Evolutionary conservation across 2,329 filamentous ascomycete species (phyloP).

Genomic region (Claviceps africana): DNA sequence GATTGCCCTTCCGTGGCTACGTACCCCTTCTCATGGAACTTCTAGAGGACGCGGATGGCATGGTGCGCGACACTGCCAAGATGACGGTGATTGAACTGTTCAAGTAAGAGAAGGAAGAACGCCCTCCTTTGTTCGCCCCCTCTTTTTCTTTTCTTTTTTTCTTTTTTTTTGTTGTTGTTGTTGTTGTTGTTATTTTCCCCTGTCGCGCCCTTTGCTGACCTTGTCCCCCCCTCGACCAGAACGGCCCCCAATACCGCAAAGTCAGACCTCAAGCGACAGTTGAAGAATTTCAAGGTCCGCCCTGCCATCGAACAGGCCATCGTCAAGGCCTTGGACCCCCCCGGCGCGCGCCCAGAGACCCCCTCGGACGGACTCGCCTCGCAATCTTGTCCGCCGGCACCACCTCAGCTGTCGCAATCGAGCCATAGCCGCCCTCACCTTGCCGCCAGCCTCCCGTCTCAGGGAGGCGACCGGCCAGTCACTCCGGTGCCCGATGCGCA

Average conservation of each 20-base stretch:
- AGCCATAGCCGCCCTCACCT: conserved; percentile 32
- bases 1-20: conserved; percentile 68
- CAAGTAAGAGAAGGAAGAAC: conserved; percentile 41
- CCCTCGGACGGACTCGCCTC: conserved; percentile 24
- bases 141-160: too few relatives aligned
- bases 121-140: too few relatives aligned
- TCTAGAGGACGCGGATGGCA: conserved; percentile 79
- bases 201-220: conserved; percentile 2
- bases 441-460: conserved; percentile 37
- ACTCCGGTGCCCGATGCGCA: conserved; percentile 53
- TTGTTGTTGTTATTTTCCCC: too few relatives aligned
- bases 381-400: background rate
- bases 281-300: conserved; percentile 72
- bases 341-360: conserved; percentile 27
- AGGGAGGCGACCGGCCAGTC: conserved; percentile 35
- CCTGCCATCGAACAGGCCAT: conserved; percentile 77
- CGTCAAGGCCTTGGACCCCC: conserved; percentile 54
- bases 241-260: conserved; percentile 72
- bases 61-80: conserved; percentile 76
- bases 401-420: conserved; percentile 9
- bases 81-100: conserved; percentile 76
- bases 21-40: conserved; percentile 73
- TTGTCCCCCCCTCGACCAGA: conserved; percentile 25
- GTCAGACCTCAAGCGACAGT: conserved; percentile 73
- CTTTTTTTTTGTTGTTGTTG: too few relatives aligned